phyloP scores from a whole-genome alignment of 2,329 filamentous ascomycete genomes.

The Xylariomycetidae sp. region DNA sequence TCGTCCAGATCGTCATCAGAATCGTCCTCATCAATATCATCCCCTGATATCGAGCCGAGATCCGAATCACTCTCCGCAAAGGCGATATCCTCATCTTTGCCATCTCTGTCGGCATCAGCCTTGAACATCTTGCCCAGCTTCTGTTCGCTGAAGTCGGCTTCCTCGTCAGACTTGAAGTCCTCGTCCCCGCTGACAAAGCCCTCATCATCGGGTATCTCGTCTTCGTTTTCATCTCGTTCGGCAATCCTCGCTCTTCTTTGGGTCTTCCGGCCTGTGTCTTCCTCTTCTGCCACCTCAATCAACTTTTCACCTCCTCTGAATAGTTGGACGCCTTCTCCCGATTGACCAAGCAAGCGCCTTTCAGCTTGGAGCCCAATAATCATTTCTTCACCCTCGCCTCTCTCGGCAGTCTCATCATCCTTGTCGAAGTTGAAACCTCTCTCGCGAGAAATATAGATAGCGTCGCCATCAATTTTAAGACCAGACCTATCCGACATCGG shows the following conservation, averaged over 20 bases:
- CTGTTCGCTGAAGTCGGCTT: slow-evolving; percentile 53
- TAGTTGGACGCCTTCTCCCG: slow-evolving; percentile 75
- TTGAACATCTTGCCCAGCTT: slow-evolving; percentile 60
- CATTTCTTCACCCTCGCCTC: slow-evolving; percentile 92
- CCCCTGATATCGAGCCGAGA: slow-evolving; percentile 74
- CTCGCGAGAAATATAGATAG: slow-evolving; percentile 77
- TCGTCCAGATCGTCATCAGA: slow-evolving; percentile 44
- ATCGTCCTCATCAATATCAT: slow-evolving; percentile 42
- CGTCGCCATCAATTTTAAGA: slow-evolving; percentile 93
- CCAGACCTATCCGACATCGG: slow-evolving; percentile 98
- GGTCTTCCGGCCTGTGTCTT: slow-evolving; percentile 58
- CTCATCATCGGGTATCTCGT: slow-evolving; percentile 49
- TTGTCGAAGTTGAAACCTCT: slow-evolving; percentile 72
- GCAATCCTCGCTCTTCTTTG: slow-evolving; percentile 54
- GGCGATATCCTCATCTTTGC: slow-evolving; percentile 65
- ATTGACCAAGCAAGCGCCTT: slow-evolving; percentile 75
- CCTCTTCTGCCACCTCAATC: slow-evolving; percentile 51
- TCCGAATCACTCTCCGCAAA: slow-evolving; percentile 98
- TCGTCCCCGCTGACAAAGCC: slow-evolving; percentile 51
- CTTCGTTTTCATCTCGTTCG: slow-evolving; percentile 46
- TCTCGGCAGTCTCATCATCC: slow-evolving; percentile 62
- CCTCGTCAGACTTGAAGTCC: slow-evolving; percentile 46
- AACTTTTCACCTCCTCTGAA: slow-evolving; percentile 76
- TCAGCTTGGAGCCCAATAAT: slow-evolving; percentile 86
- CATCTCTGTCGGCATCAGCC: slow-evolving; percentile 45